phyloP scores from a whole-genome alignment of 2,329 filamentous ascomycete species.

The Apiospora aurea region DNA sequence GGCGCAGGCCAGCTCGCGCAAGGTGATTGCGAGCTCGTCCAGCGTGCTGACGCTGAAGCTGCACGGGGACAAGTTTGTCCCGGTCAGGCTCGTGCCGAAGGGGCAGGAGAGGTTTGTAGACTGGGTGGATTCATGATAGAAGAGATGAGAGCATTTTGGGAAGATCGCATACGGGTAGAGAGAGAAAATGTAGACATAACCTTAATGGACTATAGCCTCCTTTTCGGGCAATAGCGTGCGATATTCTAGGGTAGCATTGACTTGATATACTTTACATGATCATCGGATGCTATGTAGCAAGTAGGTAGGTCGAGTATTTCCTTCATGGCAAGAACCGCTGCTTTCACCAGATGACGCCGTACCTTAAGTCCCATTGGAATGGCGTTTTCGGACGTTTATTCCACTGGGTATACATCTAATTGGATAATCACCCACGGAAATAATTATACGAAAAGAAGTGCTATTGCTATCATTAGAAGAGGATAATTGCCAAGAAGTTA shows the following conservation, averaged over 20 bases:
- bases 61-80: conserved; percentile 64
- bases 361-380: background rate
- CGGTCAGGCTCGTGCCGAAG: conserved; percentile 71
- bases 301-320: too few relatives aligned
- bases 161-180: background rate
- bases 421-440: too few relatives aligned
- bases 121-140: conserved; percentile 29
- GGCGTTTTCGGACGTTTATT: too few relatives aligned
- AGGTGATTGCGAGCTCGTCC: conserved; percentile 60
- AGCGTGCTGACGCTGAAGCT: conserved; percentile 78
- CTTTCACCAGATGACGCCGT: background rate
- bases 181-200: background rate
- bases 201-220: background rate
- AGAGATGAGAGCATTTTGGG: background rate
- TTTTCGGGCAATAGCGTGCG: background rate
- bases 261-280: background rate
- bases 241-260: background rate
- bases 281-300: too few relatives aligned
- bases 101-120: conserved; percentile 73
- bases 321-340: background rate
- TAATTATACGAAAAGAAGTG: too few relatives aligned
- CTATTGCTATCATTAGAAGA: too few relatives aligned
- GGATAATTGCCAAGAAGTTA: background rate
- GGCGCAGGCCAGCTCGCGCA: conserved; percentile 62
- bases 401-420: too few relatives aligned